These are phyloP conservation scores for Penicillium frequentans DNA, from an alignment of 2,329 filamentous ascomycete genomes.

Conservation along the genomic window DNA sequence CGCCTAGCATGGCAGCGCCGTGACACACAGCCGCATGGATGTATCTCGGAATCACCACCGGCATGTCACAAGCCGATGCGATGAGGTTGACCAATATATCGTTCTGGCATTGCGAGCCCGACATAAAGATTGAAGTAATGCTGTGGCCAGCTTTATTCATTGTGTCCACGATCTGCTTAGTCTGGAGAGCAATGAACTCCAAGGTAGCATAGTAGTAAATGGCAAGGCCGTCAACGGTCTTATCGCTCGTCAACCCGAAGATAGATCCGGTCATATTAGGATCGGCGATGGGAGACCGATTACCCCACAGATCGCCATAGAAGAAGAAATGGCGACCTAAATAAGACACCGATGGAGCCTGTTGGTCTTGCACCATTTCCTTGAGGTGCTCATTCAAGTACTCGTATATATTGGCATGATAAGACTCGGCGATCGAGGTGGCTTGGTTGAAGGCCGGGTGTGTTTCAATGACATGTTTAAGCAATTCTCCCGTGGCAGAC, in stretches of 20 bases:
- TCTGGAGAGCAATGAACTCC: slow-evolving; percentile 98
- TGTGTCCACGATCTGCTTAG: slow-evolving; percentile 86
- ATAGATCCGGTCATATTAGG: slow-evolving; percentile 88
- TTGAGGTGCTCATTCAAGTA: slow-evolving; percentile 87
- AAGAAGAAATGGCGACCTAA: slow-evolving; percentile 95
- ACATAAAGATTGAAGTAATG: slow-evolving; percentile 97
- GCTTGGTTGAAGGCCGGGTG: slow-evolving; percentile 87
- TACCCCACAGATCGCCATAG: slow-evolving; percentile 96
- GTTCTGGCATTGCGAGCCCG: slow-evolving; percentile 96
- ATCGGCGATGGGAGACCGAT: slow-evolving; percentile 90
- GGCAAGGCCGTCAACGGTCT: slow-evolving; percentile 81
- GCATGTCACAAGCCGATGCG: slow-evolving; percentile 86
- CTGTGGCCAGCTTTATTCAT: slow-evolving; percentile 91
- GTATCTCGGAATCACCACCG: slow-evolving; percentile 89
- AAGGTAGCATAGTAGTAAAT: slow-evolving; percentile 93
- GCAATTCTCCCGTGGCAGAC: slow-evolving; percentile 89
- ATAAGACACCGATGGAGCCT: slow-evolving; percentile 77
- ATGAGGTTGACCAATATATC: slow-evolving; percentile 87
- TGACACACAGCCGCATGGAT: slow-evolving; percentile 95
- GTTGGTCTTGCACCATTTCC: slow-evolving; percentile 67
- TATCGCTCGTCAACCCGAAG: slow-evolving; percentile 83
- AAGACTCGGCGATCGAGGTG: slow-evolving; percentile 73
- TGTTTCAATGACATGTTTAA: slow-evolving; percentile 92
- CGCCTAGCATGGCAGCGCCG: slow-evolving; percentile 96
- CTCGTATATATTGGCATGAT: slow-evolving; percentile 89